phyloP scores from a whole-genome alignment of 2,329 filamentous ascomycete genomes.

The Fusarium oligoseptatum region DNA sequence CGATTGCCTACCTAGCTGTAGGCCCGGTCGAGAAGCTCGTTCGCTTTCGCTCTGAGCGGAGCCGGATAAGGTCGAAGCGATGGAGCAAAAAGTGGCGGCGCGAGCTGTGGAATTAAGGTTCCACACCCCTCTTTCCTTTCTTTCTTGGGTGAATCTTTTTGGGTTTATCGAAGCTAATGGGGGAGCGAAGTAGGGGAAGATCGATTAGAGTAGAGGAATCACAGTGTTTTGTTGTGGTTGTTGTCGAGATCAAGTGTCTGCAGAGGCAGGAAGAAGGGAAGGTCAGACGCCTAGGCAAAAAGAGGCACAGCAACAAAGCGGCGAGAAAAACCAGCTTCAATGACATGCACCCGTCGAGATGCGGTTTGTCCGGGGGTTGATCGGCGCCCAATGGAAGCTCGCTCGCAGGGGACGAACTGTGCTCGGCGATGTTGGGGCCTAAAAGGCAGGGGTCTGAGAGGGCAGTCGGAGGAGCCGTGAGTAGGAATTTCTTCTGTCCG shows the following conservation, averaged over 20 bases:
- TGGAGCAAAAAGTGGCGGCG: conserved; percentile 40
- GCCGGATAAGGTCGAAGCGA: conserved; percentile 43
- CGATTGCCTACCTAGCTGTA: background rate
- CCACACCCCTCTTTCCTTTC: conserved; percentile 44
- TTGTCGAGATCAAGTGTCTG: conserved; percentile 11
- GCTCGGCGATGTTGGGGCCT: conserved; percentile 36
- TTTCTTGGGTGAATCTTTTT: conserved; percentile 19
- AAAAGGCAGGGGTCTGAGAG: conserved; percentile 31
- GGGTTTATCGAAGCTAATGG: conserved; percentile 12
- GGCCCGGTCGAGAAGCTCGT: conserved; percentile 28
- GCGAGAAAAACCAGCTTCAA: conserved; percentile 20
- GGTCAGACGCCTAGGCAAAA: background rate
- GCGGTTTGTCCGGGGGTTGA: conserved; percentile 31
- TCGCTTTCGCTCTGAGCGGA: conserved; percentile 27
- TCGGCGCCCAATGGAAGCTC: conserved; percentile 39
- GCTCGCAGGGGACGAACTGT: conserved; percentile 14
- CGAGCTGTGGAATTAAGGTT: conserved; percentile 45
- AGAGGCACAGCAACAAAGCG: background rate
- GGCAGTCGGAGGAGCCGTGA: conserved; percentile 27
- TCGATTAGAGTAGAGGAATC: conserved; percentile 9
- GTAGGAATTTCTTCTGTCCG: background rate
- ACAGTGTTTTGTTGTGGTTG: background rate
- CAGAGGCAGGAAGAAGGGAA: background rate
- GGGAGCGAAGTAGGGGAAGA: conserved; percentile 11
- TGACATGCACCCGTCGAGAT: conserved; percentile 29